Conservation (phyloP, 2,329 filamentous ascomycete species). For the Podosphaera xanthii region DNA sequence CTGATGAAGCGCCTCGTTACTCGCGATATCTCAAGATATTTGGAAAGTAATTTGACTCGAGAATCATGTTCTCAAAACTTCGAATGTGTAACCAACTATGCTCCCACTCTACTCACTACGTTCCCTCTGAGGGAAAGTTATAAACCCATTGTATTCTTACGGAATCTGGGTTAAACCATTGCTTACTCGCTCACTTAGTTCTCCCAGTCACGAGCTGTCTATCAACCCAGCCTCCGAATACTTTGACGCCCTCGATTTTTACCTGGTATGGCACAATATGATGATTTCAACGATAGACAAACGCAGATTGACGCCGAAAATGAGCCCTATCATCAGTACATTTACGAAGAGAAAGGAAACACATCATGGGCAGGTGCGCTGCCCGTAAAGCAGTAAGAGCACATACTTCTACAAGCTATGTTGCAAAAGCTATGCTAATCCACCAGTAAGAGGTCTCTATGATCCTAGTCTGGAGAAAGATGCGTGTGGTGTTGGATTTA, state of each 20-base stretch:
- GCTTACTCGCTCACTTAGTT: neutral
- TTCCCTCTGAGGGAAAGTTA: neutral
- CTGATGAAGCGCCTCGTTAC: neutral
- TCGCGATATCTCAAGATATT: neutral
- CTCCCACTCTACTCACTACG: neutral
- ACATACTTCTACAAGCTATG: neutral
- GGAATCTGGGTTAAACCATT: neutral
- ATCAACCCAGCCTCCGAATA: conserved; percentile 6
- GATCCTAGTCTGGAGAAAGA: conserved; percentile 93
- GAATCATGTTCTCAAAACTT: neutral
- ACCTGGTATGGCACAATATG: conserved; percentile 46
- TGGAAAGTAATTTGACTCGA: neutral
- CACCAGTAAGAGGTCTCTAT: conserved; percentile 48
- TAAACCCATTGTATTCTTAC: neutral
- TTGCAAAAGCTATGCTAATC: neutral
- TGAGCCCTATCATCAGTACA: conserved; percentile 45
- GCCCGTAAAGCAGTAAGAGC: conserved; percentile 74
- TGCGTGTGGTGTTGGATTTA: conserved; percentile 98
- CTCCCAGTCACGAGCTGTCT: neutral
- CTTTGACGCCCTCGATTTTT: conserved; percentile 17
- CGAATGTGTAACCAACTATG: neutral
- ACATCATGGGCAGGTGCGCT: conserved; percentile 80
- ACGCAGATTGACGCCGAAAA: conserved; percentile 35
- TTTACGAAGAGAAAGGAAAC: conserved; percentile 74
- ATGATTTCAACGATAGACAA: conserved; percentile 47